Base-by-base conservation (phyloP, 2,329 filamentous ascomycete genomes). In the Aspergillus sp. region DNA sequence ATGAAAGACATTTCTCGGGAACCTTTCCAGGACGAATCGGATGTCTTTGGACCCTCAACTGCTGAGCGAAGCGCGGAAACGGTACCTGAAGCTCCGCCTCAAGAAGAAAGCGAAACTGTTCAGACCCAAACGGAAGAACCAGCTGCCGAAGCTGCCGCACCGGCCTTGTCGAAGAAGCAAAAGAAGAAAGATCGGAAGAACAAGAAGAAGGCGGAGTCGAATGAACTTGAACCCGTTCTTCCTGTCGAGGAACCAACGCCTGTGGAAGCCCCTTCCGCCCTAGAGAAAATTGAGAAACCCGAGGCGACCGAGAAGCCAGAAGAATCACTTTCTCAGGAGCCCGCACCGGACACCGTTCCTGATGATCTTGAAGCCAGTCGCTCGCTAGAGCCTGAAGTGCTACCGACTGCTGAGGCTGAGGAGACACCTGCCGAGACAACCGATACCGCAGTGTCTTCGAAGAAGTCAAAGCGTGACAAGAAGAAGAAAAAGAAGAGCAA, bases 101-200 rank as follows among this genome's bases (percentile, higher is more conserved):
- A 55, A 26, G 16, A 6, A 11, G 14, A 42, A 42, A n/a, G 6
- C 16, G 14, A 42, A n/a, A 42, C 16, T 9, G 16, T 14, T n/a
- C 36, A 12, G 14, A 14, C 36, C 9, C 1, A 42, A 42, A 2
- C 18, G 20, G 45, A 47, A 16, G 18, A 47, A 24, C 51, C 31
- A 16, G 4, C 56, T 6, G 45, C 50, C 2, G 69, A 70, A 45
- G 59, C 57, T 60, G 46, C 62, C 42, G 56, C 47, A 4, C 58
- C 62, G n/a, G 51, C 57, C 3, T 64, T 59, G 4, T 66, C 66
- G 1, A 69, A 70, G 56, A 72, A 71, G 62, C 67, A 68, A 52
- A 71, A 73, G 54, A 76, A 73, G 61, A 73, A 73, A 60, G 77
- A 75, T 59, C 75, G 75, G 59, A 73, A 73, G 60, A 72, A 74